Conservation (phyloP, 495 filamentous ascomycete genomes). For the Jackrogersella minutella region DNA sequence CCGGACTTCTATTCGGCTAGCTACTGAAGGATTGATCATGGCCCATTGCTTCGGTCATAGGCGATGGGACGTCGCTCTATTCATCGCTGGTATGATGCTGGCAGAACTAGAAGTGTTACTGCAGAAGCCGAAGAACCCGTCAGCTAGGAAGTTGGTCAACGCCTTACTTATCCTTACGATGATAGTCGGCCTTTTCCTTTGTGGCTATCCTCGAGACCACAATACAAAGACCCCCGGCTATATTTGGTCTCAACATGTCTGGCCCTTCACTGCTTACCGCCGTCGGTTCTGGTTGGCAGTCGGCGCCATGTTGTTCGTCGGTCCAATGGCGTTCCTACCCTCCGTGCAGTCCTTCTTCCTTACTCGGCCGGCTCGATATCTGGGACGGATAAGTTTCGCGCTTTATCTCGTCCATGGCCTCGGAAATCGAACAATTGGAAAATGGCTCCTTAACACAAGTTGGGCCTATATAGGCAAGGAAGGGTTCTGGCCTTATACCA, state of each 20-base stretch:
- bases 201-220: conserved; percentile 44
- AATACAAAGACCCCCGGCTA: conserved; percentile 44
- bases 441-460: conserved; percentile 60
- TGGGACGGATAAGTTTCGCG: conserved; percentile 64
- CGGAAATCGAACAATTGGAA: conserved; percentile 61
- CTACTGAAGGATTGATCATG: conserved; percentile 43
- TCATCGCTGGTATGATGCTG: conserved; percentile 54
- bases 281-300: conserved; percentile 48
- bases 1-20: conserved; percentile 44
- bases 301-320: conserved; percentile 61
- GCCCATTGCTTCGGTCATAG: conserved; percentile 49
- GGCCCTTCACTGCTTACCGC: conserved; percentile 43
- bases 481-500: conserved; percentile 56
- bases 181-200: conserved; percentile 40
- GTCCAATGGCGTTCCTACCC: conserved; percentile 58
- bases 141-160: conserved; percentile 27
- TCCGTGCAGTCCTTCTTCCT: conserved; percentile 61
- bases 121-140: conserved; percentile 35
- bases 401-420: conserved; percentile 67
- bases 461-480: conserved; percentile 63
- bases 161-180: conserved; percentile 34
- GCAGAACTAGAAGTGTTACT: conserved; percentile 53
- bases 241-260: conserved; percentile 45
- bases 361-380: conserved; percentile 61
- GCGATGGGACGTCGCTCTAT: conserved; percentile 56